These are phyloP conservation scores for Neofusicoccum ribis DNA, from an alignment of 2,329 filamentous ascomycete genomes.

Conservation along the genomic window DNA sequence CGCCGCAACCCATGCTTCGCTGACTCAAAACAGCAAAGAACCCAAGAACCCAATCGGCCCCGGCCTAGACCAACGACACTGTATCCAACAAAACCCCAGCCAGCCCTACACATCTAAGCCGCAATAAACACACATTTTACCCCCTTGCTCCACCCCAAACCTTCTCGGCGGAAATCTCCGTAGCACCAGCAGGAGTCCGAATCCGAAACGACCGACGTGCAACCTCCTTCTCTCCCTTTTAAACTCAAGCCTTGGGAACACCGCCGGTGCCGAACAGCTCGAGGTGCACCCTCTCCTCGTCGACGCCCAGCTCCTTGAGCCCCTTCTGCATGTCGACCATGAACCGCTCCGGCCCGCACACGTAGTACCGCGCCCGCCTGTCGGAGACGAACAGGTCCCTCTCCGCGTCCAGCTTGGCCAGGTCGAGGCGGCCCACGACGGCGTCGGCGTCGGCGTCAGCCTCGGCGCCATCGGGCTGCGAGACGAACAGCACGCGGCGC, in stretches of 20 bases:
- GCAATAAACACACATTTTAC: too few relatives aligned
- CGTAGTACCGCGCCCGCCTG: constrained; percentile 62
- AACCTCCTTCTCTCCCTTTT: constrained; percentile 16
- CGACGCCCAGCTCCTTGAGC: constrained; percentile 59
- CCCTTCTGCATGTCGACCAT: constrained; percentile 62
- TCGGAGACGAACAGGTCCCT: constrained; percentile 58
- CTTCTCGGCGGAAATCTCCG: too few relatives aligned
- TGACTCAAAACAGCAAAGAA: too few relatives aligned
- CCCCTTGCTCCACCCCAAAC: too few relatives aligned
- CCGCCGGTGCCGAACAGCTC: constrained; percentile 59
- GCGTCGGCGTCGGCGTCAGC: constrained; percentile 57
- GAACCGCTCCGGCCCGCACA: constrained; percentile 70
- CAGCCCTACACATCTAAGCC: too few relatives aligned
- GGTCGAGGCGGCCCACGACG: constrained; percentile 55
- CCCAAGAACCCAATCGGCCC: too few relatives aligned
- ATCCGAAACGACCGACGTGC: too few relatives aligned
- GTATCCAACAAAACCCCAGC: too few relatives aligned
- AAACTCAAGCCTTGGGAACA: not conserved
- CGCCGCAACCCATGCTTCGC: too few relatives aligned
- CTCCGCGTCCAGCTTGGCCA: constrained; percentile 57
- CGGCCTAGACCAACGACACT: too few relatives aligned
- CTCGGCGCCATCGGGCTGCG: constrained; percentile 47
- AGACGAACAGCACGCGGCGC: constrained; percentile 58
- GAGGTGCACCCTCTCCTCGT: constrained; percentile 60
- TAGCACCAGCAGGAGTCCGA: too few relatives aligned